A percentile compares a stretch with the other conserved stretches of the same genome.
Conservation (phyloP, 1,284 basidiomycete species). For the Apiotrichum domesticum region DNA sequence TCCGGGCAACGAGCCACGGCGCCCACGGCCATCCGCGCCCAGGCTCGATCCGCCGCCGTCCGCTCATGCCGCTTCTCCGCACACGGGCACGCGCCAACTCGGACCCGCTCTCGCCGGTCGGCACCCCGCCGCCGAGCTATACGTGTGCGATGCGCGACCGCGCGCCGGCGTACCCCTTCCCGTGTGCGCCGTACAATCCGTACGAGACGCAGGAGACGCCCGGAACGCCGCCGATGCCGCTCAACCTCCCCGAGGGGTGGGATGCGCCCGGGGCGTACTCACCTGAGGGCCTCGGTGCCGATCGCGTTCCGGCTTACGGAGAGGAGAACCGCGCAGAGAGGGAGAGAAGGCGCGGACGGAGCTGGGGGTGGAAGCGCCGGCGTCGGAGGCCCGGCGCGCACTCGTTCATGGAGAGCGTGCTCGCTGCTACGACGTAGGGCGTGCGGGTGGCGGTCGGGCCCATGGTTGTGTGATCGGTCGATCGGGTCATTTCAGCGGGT, state of each 20-base stretch:
- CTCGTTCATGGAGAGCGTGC: too few species aligned
- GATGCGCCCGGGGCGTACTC: not conserved
- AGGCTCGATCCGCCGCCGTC: not conserved
- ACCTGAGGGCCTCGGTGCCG: not conserved
- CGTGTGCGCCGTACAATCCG: not conserved
- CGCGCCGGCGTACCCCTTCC: constrained; percentile 1
- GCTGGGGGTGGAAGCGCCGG: not conserved
- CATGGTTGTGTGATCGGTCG: too few species aligned
- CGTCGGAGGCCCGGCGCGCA: too few species aligned
- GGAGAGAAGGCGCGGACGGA: not conserved
- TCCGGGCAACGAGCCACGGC: too few species aligned
- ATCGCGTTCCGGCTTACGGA: not conserved
- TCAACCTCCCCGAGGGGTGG: not conserved
- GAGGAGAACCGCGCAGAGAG: not conserved
- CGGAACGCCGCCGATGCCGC: too few species aligned
- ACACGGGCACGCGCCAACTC: too few species aligned
- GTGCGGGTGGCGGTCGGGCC: too few species aligned
- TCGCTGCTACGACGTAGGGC: too few species aligned
- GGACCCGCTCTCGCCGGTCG: too few species aligned
- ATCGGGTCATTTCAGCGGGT: too few species aligned
- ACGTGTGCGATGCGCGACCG: not conserved
- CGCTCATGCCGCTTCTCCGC: not conserved
- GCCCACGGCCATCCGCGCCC: not conserved
- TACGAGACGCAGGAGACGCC: not conserved
- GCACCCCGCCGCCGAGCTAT: not conserved